These are phyloP conservation scores for Hypoxylon sp. DNA, from an alignment of 2,329 filamentous ascomycete species.

Conservation along the genomic window DNA sequence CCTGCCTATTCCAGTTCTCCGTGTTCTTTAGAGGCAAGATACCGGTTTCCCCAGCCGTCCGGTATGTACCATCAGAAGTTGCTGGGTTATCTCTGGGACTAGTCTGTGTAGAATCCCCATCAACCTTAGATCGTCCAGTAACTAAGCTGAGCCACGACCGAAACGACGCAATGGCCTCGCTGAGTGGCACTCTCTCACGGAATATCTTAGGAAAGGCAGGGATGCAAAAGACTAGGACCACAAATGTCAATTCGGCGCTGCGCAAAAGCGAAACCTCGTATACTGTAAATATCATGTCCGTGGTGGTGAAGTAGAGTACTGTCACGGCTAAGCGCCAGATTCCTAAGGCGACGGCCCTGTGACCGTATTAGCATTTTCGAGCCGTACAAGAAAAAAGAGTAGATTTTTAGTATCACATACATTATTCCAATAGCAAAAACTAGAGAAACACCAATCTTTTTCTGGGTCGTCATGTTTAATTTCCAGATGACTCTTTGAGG, in stretches of 20 bases:
- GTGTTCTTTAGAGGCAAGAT: background rate
- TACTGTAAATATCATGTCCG: background rate
- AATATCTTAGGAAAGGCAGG: background rate
- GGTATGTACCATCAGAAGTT: background rate
- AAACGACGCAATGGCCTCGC: background rate
- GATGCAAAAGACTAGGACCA: constrained; percentile 6
- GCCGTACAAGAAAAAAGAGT: background rate
- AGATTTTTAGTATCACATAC: background rate
- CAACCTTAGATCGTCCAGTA: background rate
- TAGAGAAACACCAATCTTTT: constrained; percentile 7
- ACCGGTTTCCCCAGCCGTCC: background rate
- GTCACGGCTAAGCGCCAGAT: background rate
- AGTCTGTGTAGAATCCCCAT: background rate
- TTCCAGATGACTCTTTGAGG: constrained; percentile 6
- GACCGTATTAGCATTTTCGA: background rate
- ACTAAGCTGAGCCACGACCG: background rate
- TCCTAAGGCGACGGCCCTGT: background rate
- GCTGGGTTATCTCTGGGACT: background rate
- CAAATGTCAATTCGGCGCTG: background rate
- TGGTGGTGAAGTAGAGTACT: background rate
- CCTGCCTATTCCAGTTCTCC: background rate
- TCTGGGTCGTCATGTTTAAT: constrained; percentile 3
- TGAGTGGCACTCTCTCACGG: background rate
- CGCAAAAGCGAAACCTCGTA: background rate
- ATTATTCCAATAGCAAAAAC: background rate